Evolutionary conservation across 208 protist species (phyloP).

Genomic region (Phytomonas sp.): DNA sequence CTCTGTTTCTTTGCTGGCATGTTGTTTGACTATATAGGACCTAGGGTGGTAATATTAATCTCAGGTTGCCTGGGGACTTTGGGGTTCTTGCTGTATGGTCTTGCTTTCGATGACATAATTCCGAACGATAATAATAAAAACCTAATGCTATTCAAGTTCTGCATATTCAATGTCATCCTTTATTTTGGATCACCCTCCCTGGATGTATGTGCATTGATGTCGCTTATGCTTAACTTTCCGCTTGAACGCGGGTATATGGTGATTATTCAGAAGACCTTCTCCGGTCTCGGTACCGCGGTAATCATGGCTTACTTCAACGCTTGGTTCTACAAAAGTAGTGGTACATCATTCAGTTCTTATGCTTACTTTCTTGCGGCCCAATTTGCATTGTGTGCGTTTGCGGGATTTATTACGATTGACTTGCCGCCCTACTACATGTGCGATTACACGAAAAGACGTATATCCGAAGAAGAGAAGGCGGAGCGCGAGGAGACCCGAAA

Average conservation of each 20-base stretch:
- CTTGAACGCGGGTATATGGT: slow-evolving; percentile 65
- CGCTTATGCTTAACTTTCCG: slow-evolving; percentile 79
- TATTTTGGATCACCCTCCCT: slow-evolving; percentile 52
- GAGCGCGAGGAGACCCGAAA: slow-evolving; percentile 30
- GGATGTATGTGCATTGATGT: slow-evolving; percentile 61
- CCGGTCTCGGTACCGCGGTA: slow-evolving; percentile 65
- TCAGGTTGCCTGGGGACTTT: slow-evolving; percentile 32
- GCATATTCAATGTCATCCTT: slow-evolving; percentile 54
- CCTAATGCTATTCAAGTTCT: slow-evolving; percentile 42
- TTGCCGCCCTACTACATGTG: slow-evolving; percentile 50
- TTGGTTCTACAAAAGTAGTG: slow-evolving; percentile 57
- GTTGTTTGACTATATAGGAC: slow-evolving; percentile 64
- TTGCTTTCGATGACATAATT: slow-evolving; percentile 55
- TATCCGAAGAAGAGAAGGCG: slow-evolving; percentile 27
- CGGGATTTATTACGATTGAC: slow-evolving; percentile 41
- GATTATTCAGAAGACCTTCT: slow-evolving; percentile 75
- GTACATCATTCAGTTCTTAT: slow-evolving; percentile 11
- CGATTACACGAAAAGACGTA: slow-evolving; percentile 29
- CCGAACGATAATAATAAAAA: slow-evolving; percentile 17
- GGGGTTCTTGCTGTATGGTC: slow-evolving; percentile 56
- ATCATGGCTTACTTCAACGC: slow-evolving; percentile 75
- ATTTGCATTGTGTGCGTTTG: slow-evolving; percentile 23
- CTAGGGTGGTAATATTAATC: slow-evolving; percentile 37
- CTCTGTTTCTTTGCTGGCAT: slow-evolving; percentile 54
- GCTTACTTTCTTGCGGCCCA: slow-evolving; percentile 49